Conservation (phyloP, 805 yeast species). For the Candida oleophila region DNA sequence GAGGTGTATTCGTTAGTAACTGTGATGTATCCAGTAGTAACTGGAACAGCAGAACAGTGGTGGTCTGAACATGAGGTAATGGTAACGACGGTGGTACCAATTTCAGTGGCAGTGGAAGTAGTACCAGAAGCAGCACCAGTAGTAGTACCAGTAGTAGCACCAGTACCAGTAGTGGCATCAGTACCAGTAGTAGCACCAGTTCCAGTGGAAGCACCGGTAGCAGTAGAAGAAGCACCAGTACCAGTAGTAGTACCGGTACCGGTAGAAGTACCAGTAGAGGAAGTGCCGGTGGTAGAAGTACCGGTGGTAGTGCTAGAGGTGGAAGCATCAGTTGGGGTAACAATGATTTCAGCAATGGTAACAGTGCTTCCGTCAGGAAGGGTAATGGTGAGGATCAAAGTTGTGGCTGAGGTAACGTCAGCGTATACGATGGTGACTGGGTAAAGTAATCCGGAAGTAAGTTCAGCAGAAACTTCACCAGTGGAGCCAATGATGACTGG, state of each 20-base stretch:
- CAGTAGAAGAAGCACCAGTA: conserved; percentile 29
- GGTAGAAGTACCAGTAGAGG: conserved; percentile 4
- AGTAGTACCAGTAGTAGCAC: conserved; percentile 25
- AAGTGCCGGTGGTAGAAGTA: conserved; percentile 25
- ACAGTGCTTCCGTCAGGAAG: conserved; percentile 17
- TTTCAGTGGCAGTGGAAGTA: conserved; percentile 19
- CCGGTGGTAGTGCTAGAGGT: conserved; percentile 16
- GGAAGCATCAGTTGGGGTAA: background rate
- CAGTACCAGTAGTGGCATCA: conserved; percentile 32
- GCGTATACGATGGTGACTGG: background rate
- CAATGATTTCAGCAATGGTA: background rate
- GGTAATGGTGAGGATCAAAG: conserved; percentile 22
- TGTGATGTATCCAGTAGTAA: conserved; percentile 37
- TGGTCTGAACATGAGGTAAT: conserved; percentile 35
- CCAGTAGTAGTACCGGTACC: conserved; percentile 19
- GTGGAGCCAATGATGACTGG: background rate
- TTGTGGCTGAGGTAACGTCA: background rate
- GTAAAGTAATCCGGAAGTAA: background rate
- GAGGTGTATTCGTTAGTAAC: conserved; percentile 27
- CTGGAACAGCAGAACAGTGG: conserved; percentile 25
- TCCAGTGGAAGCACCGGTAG: conserved; percentile 20
- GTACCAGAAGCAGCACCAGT: conserved; percentile 31
- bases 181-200: conserved; percentile 23
- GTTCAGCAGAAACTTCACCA: background rate
- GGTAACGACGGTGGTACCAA: conserved; percentile 31